Conservation (phyloP, 345 rosid genomes). For the Hibiscus tridactylites region DNA sequence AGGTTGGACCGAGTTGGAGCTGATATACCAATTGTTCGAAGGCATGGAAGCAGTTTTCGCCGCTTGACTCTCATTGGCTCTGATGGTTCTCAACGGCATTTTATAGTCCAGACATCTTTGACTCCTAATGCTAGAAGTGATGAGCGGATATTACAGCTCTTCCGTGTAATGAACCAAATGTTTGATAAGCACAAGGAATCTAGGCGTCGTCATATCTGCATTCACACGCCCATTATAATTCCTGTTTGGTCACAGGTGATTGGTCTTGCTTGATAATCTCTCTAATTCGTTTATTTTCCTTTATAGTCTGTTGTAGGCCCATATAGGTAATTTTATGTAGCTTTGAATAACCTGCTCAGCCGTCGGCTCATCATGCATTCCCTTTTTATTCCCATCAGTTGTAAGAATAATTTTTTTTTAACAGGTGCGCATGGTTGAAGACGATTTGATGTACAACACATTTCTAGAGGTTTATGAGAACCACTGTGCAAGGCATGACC, state of each 20-base stretch:
- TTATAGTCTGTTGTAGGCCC: not conserved
- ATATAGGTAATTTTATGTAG: not conserved
- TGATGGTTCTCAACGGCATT: slow-evolving; percentile 94
- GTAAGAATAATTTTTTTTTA: not conserved
- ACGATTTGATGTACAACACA: slow-evolving; percentile 92
- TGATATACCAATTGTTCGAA: slow-evolving; percentile 94
- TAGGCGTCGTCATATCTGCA: slow-evolving; percentile 76
- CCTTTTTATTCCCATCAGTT: not conserved
- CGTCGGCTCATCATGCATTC: not conserved
- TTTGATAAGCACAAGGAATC: slow-evolving; percentile 98
- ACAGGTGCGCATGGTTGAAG: slow-evolving; percentile 99
- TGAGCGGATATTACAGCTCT: slow-evolving; percentile 94
- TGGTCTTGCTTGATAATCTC: not conserved
- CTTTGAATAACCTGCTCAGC: not conserved
- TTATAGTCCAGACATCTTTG: slow-evolving; percentile 96
- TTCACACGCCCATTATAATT: slow-evolving; percentile 95
- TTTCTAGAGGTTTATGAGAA: slow-evolving; percentile 97
- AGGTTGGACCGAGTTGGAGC: slow-evolving; percentile 92
- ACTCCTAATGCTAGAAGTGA: slow-evolving; percentile 99
- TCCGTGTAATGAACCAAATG: slow-evolving; percentile 99
- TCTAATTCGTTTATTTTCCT: not conserved
- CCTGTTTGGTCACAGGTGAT: slow-evolving; percentile 99
- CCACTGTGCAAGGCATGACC: slow-evolving; percentile 86
- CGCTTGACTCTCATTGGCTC: slow-evolving; percentile 94
- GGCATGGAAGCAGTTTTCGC: slow-evolving; percentile 99